These are phyloP conservation scores for Apiotrichum montevideense DNA, from an alignment of 1,284 basidiomycete species.

Conservation along the genomic window DNA sequence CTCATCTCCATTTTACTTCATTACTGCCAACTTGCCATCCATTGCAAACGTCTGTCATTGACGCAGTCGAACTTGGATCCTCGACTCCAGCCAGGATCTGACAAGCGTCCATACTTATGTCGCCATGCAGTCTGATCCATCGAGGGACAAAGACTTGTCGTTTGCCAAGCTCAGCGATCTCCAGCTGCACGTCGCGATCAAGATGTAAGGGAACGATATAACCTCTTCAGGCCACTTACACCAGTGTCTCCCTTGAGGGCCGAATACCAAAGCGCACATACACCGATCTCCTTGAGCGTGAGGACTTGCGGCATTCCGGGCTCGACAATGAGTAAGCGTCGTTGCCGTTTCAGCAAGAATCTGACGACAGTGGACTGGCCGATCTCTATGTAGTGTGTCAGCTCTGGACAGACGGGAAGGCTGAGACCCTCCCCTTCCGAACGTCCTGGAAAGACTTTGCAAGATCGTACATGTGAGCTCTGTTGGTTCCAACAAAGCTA, in stretches of 20 bases:
- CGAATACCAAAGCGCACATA: conserved; percentile 60
- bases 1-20: too few species aligned
- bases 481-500: too few species aligned
- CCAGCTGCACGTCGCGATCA: conserved; percentile 75
- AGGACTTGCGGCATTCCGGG: conserved; percentile 70
- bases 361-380: conserved; percentile 59
- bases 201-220: conserved; percentile 58
- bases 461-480: conserved; percentile 62
- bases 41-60: too few species aligned
- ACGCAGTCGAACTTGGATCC: too few species aligned
- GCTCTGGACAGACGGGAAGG: conserved; percentile 86
- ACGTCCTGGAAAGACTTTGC: conserved; percentile 91
- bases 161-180: conserved; percentile 83
- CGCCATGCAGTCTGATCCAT: conserved; percentile 30
- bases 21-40: too few species aligned
- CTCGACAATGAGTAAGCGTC: conserved; percentile 64
- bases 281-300: conserved; percentile 68
- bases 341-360: background rate
- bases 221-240: conserved; percentile 3
- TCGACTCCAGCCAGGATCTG: too few species aligned
- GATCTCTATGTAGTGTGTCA: conserved; percentile 90
- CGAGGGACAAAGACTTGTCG: conserved; percentile 62
- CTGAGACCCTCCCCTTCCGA: conserved; percentile 78
- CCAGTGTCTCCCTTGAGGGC: conserved; percentile 78
- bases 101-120: too few species aligned